Evolutionary conservation across 441 rosid genomes (phyloP), one percentile per base, ranked within the genome.

Genomic region (Erysimum cheiri): DNA sequence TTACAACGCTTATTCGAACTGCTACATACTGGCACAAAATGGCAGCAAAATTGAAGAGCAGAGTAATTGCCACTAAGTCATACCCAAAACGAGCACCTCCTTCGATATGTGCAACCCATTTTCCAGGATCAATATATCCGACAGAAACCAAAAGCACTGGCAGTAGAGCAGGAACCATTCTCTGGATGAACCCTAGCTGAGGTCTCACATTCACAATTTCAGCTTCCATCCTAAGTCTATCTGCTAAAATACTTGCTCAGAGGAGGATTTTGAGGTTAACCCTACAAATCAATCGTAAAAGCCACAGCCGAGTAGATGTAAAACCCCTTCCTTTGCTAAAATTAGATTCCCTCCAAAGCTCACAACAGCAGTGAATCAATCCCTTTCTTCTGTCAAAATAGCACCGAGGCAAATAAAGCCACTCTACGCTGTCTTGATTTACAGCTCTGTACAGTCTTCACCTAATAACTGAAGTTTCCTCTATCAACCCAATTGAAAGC

Each of bases 91-190:
- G 92, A 14, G 97, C 89, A 84, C 98, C 98, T 70, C 91, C 98
- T 76, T 96, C 98, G 33, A 96, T 73, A 66, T 77, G 79, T 62
- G 91, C 90, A 36, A 85, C 97, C 99, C 98, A 96, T 82, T 92
- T 95, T 63, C 97, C 97, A 59, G 99, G 99, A 83, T 95, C 98
- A 59, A 95, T 82, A 82, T 95, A 95, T 73, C 92, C 93, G 6
- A 90, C 64, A 49, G 98, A 80, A 75, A 95, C 80, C 77, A 95
- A 74, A 79, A 92, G 85, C 10, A 77, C 96, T 0, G 97, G 97
- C 57, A 88, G 80, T 67, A 86, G 41, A 43, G 81, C 81, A 55
- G 95, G 96, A 78, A 87, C 81, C 79, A 84, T 55, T 43, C 82
- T 87, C 64, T 73, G 78, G 64, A 84, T 74, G 67, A 81, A 67